phyloP scores from a whole-genome alignment of 495 filamentous ascomycete species.

The Neohortaea acidophila region DNA sequence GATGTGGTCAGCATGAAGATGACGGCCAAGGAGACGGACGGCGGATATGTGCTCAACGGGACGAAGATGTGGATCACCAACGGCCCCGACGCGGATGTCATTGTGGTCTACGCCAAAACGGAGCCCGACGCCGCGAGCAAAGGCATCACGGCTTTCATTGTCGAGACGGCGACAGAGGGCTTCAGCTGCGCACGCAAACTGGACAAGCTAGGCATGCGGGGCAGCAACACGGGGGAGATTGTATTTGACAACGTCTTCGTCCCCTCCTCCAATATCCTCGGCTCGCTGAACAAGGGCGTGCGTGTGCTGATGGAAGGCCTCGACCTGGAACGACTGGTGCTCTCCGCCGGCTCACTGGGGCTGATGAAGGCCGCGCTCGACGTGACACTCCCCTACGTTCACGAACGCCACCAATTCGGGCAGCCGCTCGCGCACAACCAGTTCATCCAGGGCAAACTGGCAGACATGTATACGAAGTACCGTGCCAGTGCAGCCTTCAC shows the following conservation, averaged over 20 bases:
- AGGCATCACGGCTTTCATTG: constrained; percentile 89
- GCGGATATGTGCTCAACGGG: constrained; percentile 74
- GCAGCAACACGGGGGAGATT: constrained; percentile 89
- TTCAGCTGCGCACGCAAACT: constrained; percentile 84
- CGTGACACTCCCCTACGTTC: constrained; percentile 75
- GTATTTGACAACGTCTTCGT: constrained; percentile 89
- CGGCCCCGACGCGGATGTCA: constrained; percentile 76
- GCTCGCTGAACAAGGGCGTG: constrained; percentile 65
- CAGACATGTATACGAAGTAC: constrained; percentile 94
- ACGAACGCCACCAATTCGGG: constrained; percentile 78
- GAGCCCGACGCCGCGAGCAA: constrained; percentile 64
- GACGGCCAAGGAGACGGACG: constrained; percentile 60
- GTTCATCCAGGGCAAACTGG: constrained; percentile 80
- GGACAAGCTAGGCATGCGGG: constrained; percentile 97
- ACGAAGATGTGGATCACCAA: constrained; percentile 99
- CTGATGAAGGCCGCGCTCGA: constrained; percentile 91
- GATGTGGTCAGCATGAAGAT: constrained; percentile 96
- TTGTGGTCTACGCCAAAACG: constrained; percentile 94
- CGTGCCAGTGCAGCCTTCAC: constrained; percentile 51
- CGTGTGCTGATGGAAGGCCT: constrained; percentile 90
- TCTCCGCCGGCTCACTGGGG: constrained; percentile 79
- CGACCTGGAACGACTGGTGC: constrained; percentile 83
- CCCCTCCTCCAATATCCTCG: constrained; percentile 65
- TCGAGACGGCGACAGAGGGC: constrained; percentile 55
- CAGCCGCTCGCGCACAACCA: constrained; percentile 84